phyloP scores from a whole-genome alignment of 495 filamentous ascomycete genomes.

The Alectoria sarmentosa region DNA sequence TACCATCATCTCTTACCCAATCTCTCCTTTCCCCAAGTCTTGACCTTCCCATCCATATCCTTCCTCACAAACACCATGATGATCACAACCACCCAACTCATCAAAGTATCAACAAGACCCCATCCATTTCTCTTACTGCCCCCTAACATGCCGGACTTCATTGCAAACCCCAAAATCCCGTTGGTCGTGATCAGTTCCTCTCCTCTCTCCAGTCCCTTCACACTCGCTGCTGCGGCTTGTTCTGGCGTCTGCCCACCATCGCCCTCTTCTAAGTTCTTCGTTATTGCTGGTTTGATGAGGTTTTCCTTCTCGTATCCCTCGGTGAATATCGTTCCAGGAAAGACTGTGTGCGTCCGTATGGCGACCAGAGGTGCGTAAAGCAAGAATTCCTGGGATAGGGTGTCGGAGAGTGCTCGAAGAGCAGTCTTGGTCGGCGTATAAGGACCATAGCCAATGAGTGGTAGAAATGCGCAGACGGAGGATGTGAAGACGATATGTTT shows the following conservation, averaged over 20 bases:
- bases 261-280: constrained; percentile 69
- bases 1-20: constrained; percentile 7
- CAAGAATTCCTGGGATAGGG: constrained; percentile 72
- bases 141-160: constrained; percentile 24
- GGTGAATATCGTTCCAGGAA: constrained; percentile 72
- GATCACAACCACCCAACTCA: constrained; percentile 22
- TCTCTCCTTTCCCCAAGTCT: constrained; percentile 23
- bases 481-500: constrained; percentile 82
- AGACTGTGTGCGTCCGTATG: constrained; percentile 76
- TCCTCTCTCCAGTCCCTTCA: constrained; percentile 70
- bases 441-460: constrained; percentile 74
- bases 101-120: constrained; percentile 25
- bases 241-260: constrained; percentile 75
- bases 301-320: constrained; percentile 77
- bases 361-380: constrained; percentile 59
- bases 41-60: constrained; percentile 27
- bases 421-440: constrained; percentile 86
- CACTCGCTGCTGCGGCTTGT: constrained; percentile 61
- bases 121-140: constrained; percentile 23
- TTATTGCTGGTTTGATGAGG: constrained; percentile 69
- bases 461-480: constrained; percentile 65
- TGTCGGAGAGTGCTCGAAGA: constrained; percentile 74
- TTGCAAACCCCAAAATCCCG: constrained; percentile 45
- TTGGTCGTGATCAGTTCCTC: constrained; percentile 69
- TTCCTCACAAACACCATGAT: constrained; percentile 25